Conservation (phyloP, 495 filamentous ascomycete species). For the Talaromyces trachyspermus region DNA sequence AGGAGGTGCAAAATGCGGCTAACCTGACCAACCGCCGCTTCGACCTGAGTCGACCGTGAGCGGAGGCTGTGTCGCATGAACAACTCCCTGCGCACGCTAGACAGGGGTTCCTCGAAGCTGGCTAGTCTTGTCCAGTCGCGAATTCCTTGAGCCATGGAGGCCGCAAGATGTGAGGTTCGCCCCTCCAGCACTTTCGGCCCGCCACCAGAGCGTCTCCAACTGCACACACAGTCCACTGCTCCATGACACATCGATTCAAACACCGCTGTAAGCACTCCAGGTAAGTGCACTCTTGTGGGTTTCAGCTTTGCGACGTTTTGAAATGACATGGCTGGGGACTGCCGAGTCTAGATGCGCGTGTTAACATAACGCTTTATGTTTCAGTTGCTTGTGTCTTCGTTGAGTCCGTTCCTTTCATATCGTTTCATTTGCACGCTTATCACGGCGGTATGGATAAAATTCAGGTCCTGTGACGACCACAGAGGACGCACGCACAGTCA, state of each 20-base stretch:
- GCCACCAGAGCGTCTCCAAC: background rate
- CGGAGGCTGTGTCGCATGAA: slow-evolving; percentile 1
- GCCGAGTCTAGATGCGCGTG: background rate
- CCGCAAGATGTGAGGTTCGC: background rate
- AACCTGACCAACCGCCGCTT: background rate
- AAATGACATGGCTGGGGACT: background rate
- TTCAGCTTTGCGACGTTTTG: background rate
- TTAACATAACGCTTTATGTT: background rate
- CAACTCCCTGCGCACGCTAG: background rate
- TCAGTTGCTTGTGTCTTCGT: background rate
- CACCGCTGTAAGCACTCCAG: background rate
- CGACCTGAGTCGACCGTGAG: background rate
- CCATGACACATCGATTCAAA: background rate
- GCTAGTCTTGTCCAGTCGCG: slow-evolving; percentile 1
- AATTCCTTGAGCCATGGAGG: background rate
- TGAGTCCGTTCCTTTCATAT: background rate
- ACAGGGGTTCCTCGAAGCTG: background rate
- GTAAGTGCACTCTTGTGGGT: background rate
- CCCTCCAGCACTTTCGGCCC: background rate
- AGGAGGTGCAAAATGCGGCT: background rate
- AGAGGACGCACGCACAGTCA: slow-evolving; percentile 6
- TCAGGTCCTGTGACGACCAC: background rate
- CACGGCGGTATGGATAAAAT: background rate
- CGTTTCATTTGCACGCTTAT: background rate
- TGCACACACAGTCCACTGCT: background rate